A percentile compares a stretch with the other conserved stretches of the same genome.
Evolutionary conservation across 176 grass and related monocot species (phyloP).

Genomic region (Aechmea fasciata): DNA sequence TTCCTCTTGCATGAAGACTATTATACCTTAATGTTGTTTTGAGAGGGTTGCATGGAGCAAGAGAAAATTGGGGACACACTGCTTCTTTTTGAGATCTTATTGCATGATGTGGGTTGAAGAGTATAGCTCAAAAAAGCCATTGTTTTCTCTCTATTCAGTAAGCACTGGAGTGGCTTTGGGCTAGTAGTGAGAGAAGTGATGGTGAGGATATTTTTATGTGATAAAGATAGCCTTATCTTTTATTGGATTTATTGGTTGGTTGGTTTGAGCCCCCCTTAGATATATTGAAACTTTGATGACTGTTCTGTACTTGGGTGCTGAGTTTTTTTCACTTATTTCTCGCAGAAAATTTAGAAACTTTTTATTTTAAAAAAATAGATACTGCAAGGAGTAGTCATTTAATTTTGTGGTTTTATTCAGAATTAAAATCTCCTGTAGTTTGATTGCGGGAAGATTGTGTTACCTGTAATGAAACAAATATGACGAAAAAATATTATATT

Average conservation of each 20-base stretch:
- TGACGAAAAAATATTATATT: too few species aligned
- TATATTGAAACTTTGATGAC: neutral
- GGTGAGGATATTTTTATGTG: neutral
- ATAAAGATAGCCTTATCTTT: neutral
- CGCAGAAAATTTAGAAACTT: too few species aligned
- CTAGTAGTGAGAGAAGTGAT: neutral
- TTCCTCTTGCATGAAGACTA: neutral
- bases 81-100: neutral
- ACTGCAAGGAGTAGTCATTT: too few species aligned
- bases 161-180: neutral
- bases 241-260: neutral
- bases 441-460: too few species aligned
- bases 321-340: too few species aligned
- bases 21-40: conserved; percentile 62
- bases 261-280: neutral
- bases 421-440: too few species aligned
- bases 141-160: neutral
- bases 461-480: too few species aligned
- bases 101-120: conserved; percentile 15
- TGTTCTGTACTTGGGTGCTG: neutral
- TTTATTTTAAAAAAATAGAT: too few species aligned
- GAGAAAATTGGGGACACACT: conserved; percentile 21
- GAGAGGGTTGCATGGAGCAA: conserved; percentile 41
- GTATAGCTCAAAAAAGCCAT: conserved; percentile 35
- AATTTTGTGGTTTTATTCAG: too few species aligned